phyloP scores from a whole-genome alignment of 306 rosid genomes.

The Pachyrhizus erosus region DNA sequence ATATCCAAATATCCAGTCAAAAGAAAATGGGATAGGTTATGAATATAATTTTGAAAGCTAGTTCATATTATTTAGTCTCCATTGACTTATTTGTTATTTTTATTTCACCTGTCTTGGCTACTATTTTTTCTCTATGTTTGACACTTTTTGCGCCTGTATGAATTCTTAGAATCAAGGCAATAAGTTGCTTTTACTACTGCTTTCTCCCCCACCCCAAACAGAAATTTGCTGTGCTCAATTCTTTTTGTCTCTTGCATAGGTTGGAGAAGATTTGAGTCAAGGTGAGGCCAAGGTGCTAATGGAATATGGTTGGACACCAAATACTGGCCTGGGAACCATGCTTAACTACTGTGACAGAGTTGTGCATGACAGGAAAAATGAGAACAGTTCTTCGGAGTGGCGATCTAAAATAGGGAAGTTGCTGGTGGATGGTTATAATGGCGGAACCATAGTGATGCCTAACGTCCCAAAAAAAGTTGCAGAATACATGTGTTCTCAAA shows the following conservation, averaged over 20 bases:
- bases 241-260: slow-evolving; percentile 40
- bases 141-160: background rate
- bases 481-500: slow-evolving; percentile 48
- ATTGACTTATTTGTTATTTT: background rate
- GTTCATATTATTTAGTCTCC: background rate
- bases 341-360: slow-evolving; percentile 86
- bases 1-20: background rate
- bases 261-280: slow-evolving; percentile 65
- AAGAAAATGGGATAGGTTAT: slow-evolving; percentile 16
- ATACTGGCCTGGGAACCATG: slow-evolving; percentile 89
- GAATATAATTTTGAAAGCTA: background rate
- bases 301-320: slow-evolving; percentile 84
- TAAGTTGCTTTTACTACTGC: background rate
- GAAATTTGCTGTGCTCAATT: slow-evolving; percentile 20
- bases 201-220: background rate
- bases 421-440: slow-evolving; percentile 72
- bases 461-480: slow-evolving; percentile 56
- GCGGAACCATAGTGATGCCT: slow-evolving; percentile 59
- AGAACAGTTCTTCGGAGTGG: slow-evolving; percentile 78
- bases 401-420: slow-evolving; percentile 80
- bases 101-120: background rate
- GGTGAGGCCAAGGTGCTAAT: slow-evolving; percentile 78
- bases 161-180: slow-evolving; percentile 3
- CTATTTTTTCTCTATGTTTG: background rate
- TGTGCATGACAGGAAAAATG: slow-evolving; percentile 77